These are phyloP conservation scores for Parsonsia alboflavescens DNA, from an alignment of 257 asterid genomes.

Conservation along the genomic window DNA sequence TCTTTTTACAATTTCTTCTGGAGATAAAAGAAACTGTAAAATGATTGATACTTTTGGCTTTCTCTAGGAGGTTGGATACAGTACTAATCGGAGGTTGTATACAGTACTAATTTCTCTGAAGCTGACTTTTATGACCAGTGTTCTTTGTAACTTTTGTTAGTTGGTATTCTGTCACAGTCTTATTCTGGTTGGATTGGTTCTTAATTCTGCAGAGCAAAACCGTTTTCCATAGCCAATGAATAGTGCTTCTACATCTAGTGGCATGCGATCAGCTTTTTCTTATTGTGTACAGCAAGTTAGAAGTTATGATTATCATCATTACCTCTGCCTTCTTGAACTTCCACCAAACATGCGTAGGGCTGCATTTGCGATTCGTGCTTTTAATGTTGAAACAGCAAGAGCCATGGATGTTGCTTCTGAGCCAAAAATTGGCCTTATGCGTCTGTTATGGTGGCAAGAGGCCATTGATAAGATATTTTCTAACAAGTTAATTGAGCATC, in stretches of 20 bases:
- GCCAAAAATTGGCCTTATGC: conserved; percentile 92
- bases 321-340: conserved; percentile 94
- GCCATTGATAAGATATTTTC: conserved; percentile 79
- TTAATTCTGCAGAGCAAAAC: not conserved
- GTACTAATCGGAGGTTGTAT: not conserved
- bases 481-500: conserved; percentile 71
- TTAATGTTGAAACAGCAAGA: conserved; percentile 80
- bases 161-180: not conserved
- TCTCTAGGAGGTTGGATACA: not conserved
- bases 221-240: conserved; percentile 32
- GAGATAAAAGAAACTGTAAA: not conserved
- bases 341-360: conserved; percentile 80
- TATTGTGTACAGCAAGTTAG: conserved; percentile 94
- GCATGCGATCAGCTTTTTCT: conserved; percentile 63
- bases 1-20: not conserved
- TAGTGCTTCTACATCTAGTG: conserved; percentile 37
- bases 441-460: conserved; percentile 96
- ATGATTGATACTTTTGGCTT: conserved; percentile 1
- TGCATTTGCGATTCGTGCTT: conserved; percentile 86
- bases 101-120: not conserved
- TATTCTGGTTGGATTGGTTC: conserved; percentile 1
- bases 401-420: conserved; percentile 96
- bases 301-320: conserved; percentile 83
- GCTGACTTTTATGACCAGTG: not conserved
- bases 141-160: not conserved